A percentile compares a stretch with the other conserved stretches of the same genome.
phyloP scores from a whole-genome alignment of 106 monocot species.

The Vanilla planifolia region DNA sequence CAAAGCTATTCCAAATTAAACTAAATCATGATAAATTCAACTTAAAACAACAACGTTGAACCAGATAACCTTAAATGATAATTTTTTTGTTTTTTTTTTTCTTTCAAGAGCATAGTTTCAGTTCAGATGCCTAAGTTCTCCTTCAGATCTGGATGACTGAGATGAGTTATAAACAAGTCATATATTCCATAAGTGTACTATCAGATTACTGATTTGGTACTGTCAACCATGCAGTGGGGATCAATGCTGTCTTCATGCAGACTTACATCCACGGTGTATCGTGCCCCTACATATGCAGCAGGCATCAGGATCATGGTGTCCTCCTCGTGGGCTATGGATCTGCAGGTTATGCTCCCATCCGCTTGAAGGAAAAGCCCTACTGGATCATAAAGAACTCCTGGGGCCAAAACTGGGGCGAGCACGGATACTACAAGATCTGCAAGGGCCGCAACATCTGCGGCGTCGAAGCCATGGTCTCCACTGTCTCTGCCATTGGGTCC shows the following conservation, averaged over 20 bases:
- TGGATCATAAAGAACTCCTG: conserved; percentile 99
- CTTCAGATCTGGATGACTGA: too few relatives aligned
- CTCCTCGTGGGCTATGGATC: conserved; percentile 88
- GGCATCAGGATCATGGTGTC: conserved; percentile 73
- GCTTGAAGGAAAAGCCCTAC: conserved; percentile 79
- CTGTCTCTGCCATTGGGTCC: conserved; percentile 55
- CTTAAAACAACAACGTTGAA: too few relatives aligned
- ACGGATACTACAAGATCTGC: conserved; percentile 90
- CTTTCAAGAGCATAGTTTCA: too few relatives aligned
- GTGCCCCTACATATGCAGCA: conserved; percentile 82
- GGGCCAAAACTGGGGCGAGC: conserved; percentile 92
- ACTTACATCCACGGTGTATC: conserved; percentile 87
- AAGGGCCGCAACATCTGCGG: conserved; percentile 83
- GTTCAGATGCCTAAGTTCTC: too few relatives aligned
- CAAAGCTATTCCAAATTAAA: too few relatives aligned
- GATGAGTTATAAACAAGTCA: too few relatives aligned
- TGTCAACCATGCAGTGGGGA: conserved; percentile 54
- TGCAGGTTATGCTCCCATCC: conserved; percentile 70
- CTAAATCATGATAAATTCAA: too few relatives aligned
- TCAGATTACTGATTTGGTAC: too few relatives aligned
- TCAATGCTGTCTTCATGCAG: conserved; percentile 87
- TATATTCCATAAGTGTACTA: too few relatives aligned
- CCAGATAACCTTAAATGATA: too few relatives aligned
- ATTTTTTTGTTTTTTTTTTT: too few relatives aligned
- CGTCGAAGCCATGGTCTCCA: conserved; percentile 92